Conservation (phyloP, 768 basidiomycete species). For the Daedaleopsis sinensis region DNA sequence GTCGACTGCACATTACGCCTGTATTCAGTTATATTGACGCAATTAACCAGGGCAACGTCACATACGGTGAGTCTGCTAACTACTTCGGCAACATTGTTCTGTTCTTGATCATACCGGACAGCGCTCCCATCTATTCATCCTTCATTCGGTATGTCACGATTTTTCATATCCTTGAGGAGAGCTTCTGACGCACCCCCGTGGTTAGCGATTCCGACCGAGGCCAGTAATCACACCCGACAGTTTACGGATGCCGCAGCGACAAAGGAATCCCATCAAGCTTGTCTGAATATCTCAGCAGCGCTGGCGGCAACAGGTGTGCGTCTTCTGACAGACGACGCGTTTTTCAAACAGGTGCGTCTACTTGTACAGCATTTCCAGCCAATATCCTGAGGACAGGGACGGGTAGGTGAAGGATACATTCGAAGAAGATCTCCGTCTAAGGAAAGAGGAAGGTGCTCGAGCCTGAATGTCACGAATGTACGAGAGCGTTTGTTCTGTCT, state of each 20-base stretch:
- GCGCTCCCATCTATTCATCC: slow-evolving; percentile 74
- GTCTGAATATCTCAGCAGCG: slow-evolving; percentile 68
- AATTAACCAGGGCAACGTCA: slow-evolving; percentile 63
- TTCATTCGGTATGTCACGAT: slow-evolving; percentile 49
- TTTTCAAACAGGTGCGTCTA: slow-evolving; percentile 52
- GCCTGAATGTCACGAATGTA: too few relatives aligned
- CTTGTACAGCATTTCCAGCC: neutral
- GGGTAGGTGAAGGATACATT: slow-evolving; percentile 51
- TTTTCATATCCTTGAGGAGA: neutral
- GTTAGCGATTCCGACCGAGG: slow-evolving; percentile 80
- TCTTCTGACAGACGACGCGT: slow-evolving; percentile 67
- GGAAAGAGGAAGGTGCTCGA: neutral
- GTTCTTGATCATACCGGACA: slow-evolving; percentile 16
- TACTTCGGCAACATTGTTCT: neutral
- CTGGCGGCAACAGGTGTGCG: slow-evolving; percentile 72
- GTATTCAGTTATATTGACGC: neutral
- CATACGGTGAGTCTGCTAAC: slow-evolving; percentile 54
- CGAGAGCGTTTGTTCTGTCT: too few relatives aligned
- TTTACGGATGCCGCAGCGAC: slow-evolving; percentile 70
- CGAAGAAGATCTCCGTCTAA: slow-evolving; percentile 40
- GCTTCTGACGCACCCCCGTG: too few relatives aligned
- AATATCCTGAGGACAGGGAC: neutral
- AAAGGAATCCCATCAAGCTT: slow-evolving; percentile 62
- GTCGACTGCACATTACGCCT: slow-evolving; percentile 28
- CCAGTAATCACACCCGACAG: slow-evolving; percentile 77